A percentile compares a stretch with the other conserved stretches of the same genome.
These are phyloP conservation scores for Fusarium nodosum DNA, from an alignment of 2,329 filamentous ascomycete species.

Conservation along the genomic window DNA sequence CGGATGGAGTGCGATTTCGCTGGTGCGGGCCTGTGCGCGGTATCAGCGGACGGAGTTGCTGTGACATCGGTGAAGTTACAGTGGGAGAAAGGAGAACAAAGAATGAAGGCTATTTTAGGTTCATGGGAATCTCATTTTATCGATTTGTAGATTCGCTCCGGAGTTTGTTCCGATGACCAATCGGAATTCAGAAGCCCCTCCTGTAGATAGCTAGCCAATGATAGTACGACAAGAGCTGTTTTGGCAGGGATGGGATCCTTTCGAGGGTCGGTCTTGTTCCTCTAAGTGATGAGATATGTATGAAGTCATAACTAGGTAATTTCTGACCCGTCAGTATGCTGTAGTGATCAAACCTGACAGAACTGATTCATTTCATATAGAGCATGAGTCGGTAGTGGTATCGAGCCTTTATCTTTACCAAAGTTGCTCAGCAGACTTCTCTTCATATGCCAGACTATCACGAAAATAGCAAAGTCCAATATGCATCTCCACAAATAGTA, in stretches of 20 bases:
- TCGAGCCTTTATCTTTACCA: too few relatives aligned
- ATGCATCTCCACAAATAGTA: too few relatives aligned
- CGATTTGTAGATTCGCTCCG: background rate
- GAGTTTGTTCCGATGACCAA: background rate
- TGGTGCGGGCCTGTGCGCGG: background rate
- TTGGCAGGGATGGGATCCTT: background rate
- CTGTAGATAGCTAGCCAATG: background rate
- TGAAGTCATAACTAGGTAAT: too few relatives aligned
- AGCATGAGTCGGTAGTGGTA: too few relatives aligned
- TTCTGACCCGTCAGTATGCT: background rate
- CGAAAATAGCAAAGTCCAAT: too few relatives aligned
- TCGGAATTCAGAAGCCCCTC: background rate
- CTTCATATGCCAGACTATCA: too few relatives aligned
- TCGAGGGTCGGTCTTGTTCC: background rate
- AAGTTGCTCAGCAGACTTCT: too few relatives aligned
- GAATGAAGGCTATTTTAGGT: background rate
- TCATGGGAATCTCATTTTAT: too few relatives aligned
- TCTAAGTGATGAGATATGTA: too few relatives aligned
- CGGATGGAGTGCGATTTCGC: rapidly evolving
- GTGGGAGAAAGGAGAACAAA: background rate
- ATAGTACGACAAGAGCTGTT: rapidly evolving
- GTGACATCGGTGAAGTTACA: background rate
- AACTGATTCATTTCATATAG: too few relatives aligned
- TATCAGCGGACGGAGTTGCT: background rate
- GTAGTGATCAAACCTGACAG: background rate